Evolutionary conservation across 345 rosid genomes (phyloP), one percentile per base, ranked within the genome.

Genomic region (Firmiana major): DNA sequence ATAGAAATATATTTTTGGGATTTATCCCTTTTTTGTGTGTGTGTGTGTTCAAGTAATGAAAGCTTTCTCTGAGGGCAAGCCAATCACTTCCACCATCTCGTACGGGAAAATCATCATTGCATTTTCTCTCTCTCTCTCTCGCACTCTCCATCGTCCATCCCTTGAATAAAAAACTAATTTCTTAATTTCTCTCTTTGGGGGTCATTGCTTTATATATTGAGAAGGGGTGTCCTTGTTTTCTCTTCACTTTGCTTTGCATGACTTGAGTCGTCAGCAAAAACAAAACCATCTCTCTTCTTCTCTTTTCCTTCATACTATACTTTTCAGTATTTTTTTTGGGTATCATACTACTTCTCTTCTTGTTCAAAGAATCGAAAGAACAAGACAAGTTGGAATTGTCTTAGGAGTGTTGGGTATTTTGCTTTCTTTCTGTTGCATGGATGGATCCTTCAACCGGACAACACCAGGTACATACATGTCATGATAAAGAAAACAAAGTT

Each of bases 391-490:
- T 15, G 1, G 7, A 46, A 78, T 55, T 80, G 69, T 63, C 54
- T 26, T 26, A 82, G 70, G 22, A 79, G 67, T 59, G 26, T 64
- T 51, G 78, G 68, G 19, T 15, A 13, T 26, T 68, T 70, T 19
- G 31, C n/a, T 72, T 74, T 28, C 57, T 49, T 51, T 67, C 19
- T 28, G 79, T 84, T 89, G 90, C 86, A 86, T 86, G 90, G 81
- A 90, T 90, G 94, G 94, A 90, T 85, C 85, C 85, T 85, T 87
- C 90, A 75, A 81, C 76, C 28, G 86, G 77, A 82, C 86, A 80
- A 78, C 82, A 83, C 77, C 89, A 88, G 94, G 94, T 89, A 81
- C 40, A 53, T 22, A 42, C 0, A 15, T 24, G 6, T 6, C 17
- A 7, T 17, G 24, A 36, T 36, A 70, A n/a, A 72, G 10, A 11